phyloP scores from a whole-genome alignment of 1,284 basidiomycete genomes.

The Lentinus polychrous region DNA sequence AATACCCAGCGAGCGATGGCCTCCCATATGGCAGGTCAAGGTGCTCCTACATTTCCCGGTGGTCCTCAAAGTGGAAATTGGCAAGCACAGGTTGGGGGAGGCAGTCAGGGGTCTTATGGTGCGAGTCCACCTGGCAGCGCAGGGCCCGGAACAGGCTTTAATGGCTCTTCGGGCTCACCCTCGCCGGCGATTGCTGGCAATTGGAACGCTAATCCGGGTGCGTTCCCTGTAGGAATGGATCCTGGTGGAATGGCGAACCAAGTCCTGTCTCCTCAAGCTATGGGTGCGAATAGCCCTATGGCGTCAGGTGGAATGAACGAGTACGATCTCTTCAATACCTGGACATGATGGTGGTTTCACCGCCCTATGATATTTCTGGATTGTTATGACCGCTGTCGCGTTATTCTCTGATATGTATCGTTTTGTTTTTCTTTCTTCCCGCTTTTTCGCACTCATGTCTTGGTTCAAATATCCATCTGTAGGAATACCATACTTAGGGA shows the following conservation, averaged over 20 bases:
- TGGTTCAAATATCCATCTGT: too few relatives aligned
- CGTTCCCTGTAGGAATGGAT: constrained; percentile 17
- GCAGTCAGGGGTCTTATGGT: constrained; percentile 25
- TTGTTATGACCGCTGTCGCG: too few relatives aligned
- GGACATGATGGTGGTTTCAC: too few relatives aligned
- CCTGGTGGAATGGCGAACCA: constrained; percentile 22
- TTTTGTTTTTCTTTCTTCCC: too few relatives aligned
- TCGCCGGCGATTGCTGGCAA: constrained; percentile 22
- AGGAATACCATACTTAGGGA: too few relatives aligned
- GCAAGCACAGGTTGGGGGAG: too few relatives aligned
- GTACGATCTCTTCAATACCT: constrained; percentile 21
- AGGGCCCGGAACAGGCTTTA: constrained; percentile 15
- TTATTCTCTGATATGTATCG: too few relatives aligned
- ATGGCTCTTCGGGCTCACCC: constrained; percentile 15
- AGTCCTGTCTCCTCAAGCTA: constrained; percentile 22
- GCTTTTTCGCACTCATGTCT: too few relatives aligned
- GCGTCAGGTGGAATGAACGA: constrained; percentile 16
- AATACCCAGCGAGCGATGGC: constrained; percentile 16
- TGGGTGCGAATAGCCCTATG: constrained; percentile 19
- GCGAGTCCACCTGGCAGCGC: constrained; percentile 36
- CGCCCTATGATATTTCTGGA: too few relatives aligned
- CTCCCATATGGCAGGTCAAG: constrained; percentile 16
- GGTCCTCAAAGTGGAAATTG: constrained; percentile 11
- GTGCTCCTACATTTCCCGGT: constrained; percentile 18
- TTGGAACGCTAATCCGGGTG: constrained; percentile 19